These are phyloP conservation scores for Ophiostoma montium DNA, from an alignment of 2,329 filamentous ascomycete species.

Conservation along the genomic window DNA sequence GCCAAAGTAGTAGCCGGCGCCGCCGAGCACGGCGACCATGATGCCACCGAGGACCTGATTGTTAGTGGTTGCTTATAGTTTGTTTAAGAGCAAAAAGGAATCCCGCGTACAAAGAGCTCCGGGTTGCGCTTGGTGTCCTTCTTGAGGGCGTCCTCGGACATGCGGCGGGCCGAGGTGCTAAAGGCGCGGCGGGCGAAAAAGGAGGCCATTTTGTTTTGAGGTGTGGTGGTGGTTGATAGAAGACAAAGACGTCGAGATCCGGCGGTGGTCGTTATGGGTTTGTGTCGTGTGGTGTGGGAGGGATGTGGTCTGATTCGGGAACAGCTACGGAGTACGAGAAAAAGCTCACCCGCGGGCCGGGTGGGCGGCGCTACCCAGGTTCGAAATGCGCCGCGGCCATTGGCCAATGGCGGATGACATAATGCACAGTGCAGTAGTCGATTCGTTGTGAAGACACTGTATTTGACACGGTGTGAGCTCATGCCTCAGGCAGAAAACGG, in stretches of 20 bases:
- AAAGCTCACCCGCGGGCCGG: conserved; percentile 7
- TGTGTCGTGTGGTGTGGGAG: background rate
- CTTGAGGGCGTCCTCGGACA: conserved; percentile 31
- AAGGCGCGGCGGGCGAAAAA: conserved; percentile 42
- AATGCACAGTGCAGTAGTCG: background rate
- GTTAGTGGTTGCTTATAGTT: conserved; percentile 10
- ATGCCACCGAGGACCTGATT: conserved; percentile 74
- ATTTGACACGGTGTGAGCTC: background rate
- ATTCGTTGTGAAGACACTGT: background rate
- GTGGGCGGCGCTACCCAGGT: too few species aligned
- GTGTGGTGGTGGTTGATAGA: background rate
- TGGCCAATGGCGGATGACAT: conserved; percentile 11
- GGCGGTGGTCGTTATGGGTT: background rate
- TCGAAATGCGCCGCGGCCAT: too few species aligned
- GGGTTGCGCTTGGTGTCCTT: conserved; percentile 43
- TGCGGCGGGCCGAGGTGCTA: conserved; percentile 28
- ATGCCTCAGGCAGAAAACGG: conserved; percentile 5
- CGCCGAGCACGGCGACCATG: conserved; percentile 76
- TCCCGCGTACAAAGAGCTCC: conserved; percentile 26
- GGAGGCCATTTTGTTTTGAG: conserved; percentile 33
- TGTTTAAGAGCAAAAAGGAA: background rate
- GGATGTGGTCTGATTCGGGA: conserved; percentile 11
- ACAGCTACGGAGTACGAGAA: conserved; percentile 7
- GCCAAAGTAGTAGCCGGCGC: conserved; percentile 83
- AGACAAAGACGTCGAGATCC: background rate